These are phyloP conservation scores for Thelephora terrestris DNA, from an alignment of 1,284 basidiomycete species.

Conservation along the genomic window DNA sequence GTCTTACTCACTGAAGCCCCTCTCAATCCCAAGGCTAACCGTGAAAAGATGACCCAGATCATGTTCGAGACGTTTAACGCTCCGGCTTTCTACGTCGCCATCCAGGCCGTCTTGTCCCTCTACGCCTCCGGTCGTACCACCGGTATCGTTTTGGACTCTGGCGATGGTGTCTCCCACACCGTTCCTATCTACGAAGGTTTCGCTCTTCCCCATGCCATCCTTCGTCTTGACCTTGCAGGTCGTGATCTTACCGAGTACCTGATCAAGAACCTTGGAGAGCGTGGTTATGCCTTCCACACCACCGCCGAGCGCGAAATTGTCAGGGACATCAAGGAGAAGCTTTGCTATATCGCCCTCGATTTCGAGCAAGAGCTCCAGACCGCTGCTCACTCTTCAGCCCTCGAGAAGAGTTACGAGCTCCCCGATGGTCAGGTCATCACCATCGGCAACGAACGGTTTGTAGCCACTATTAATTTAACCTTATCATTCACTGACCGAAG, in stretches of 20 bases:
- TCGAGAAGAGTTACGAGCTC: constrained; percentile 91
- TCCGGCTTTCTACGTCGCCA: constrained; percentile 83
- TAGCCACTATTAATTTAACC: not conserved
- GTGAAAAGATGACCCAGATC: constrained; percentile 92
- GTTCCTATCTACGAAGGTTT: constrained; percentile 92
- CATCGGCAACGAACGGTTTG: constrained; percentile 80
- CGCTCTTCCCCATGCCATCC: constrained; percentile 85
- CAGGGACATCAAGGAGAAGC: constrained; percentile 94
- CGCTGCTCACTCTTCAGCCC: constrained; percentile 76
- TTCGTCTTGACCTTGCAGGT: constrained; percentile 86
- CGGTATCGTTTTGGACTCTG: constrained; percentile 86
- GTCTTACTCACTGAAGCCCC: constrained; percentile 82
- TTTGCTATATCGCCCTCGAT: constrained; percentile 91
- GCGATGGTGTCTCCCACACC: constrained; percentile 84
- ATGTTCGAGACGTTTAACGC: constrained; percentile 93
- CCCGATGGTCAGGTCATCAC: constrained; percentile 94
- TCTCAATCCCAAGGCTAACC: constrained; percentile 83
- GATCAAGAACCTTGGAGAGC: constrained; percentile 83
- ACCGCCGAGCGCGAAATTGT: constrained; percentile 90
- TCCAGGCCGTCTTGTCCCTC: constrained; percentile 82
- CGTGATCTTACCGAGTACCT: constrained; percentile 86
- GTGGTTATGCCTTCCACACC: constrained; percentile 88
- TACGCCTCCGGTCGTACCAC: constrained; percentile 85
- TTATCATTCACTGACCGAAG: not conserved
- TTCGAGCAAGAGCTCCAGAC: constrained; percentile 91